phyloP scores from a whole-genome alignment of 75 land plant genomes.

The Isoetes taiwanensis region DNA sequence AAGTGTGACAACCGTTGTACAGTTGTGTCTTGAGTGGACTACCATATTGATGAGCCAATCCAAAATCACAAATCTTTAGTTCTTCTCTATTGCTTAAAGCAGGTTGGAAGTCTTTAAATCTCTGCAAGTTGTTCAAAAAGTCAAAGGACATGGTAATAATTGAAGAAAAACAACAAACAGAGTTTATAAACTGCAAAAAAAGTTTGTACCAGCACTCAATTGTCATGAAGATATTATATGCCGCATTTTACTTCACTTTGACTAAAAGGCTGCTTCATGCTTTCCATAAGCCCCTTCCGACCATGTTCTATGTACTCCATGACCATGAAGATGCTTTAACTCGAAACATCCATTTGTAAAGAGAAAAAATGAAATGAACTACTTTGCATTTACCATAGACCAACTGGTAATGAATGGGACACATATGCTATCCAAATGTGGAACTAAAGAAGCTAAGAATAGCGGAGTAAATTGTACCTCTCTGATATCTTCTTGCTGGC shows the following conservation, averaged over 20 bases:
- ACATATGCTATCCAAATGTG: no score
- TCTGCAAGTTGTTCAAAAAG: conserved; percentile 22
- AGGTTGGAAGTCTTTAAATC: conserved; percentile 96
- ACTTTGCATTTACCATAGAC: no score
- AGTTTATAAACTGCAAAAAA: neutral
- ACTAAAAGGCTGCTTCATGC: conserved; percentile 91
- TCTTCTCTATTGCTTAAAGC: conserved; percentile 91
- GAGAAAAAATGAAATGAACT: no score
- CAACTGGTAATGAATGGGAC: no score
- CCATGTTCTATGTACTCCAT: conserved; percentile 99
- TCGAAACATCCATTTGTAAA: no score
- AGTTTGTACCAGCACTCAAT: conserved; percentile 88
- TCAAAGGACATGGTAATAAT: neutral
- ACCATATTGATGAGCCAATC: conserved; percentile 93
- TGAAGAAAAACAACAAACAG: neutral
- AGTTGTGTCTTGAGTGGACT: conserved; percentile 91
- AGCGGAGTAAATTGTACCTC: no score
- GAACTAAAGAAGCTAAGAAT: no score
- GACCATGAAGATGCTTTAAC: conserved; percentile 93
- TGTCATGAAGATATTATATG: conserved; percentile 87
- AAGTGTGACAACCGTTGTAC: conserved; percentile 85
- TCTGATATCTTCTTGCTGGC: no score
- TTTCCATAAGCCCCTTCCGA: conserved; percentile 80
- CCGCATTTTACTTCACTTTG: conserved; percentile 99
- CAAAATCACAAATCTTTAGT: conserved; percentile 97